A percentile compares a stretch with the other conserved stretches of the same genome.
Evolutionary conservation across 106 monocot species (phyloP).

Genomic region (Amphibolis antarctica): DNA sequence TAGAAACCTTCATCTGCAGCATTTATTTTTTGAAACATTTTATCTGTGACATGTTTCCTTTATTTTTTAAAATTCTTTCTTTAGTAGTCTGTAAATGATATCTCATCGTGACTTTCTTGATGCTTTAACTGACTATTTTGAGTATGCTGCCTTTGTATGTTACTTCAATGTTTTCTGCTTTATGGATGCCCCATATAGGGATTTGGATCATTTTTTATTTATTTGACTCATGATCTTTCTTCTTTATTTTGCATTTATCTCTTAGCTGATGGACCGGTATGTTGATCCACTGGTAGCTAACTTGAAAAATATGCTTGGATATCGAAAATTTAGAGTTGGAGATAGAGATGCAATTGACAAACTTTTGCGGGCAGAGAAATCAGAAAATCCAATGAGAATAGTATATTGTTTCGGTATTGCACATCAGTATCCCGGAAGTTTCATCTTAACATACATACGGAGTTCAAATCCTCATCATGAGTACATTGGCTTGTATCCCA

Average conservation of each 20-base stretch:
- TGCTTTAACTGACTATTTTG: too few species aligned
- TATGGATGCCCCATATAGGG: too few species aligned
- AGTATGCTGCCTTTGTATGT: too few species aligned
- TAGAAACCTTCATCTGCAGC: too few species aligned
- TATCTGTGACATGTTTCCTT: too few species aligned
- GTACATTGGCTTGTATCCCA: conserved; percentile 88
- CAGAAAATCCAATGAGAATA: conserved; percentile 72
- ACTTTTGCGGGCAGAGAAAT: conserved; percentile 55
- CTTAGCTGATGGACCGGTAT: conserved; percentile 92
- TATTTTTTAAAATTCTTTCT: too few species aligned
- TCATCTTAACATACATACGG: conserved; percentile 76
- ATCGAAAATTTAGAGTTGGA: conserved; percentile 78
- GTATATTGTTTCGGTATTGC: conserved; percentile 87
- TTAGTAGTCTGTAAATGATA: too few species aligned
- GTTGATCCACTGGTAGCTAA: conserved; percentile 81
- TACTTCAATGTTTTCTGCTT: too few species aligned
- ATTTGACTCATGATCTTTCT: not conserved
- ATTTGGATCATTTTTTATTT: too few species aligned
- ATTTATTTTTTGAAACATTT: too few species aligned
- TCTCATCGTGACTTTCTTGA: too few species aligned
- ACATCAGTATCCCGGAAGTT: conserved; percentile 90
- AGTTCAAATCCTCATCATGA: conserved; percentile 84
- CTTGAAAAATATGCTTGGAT: conserved; percentile 75
- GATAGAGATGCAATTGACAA: conserved; percentile 59
- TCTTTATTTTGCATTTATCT: not conserved